Conservation (phyloP, 352 stramenopile genomes). For the Globisporangium paddicum region DNA sequence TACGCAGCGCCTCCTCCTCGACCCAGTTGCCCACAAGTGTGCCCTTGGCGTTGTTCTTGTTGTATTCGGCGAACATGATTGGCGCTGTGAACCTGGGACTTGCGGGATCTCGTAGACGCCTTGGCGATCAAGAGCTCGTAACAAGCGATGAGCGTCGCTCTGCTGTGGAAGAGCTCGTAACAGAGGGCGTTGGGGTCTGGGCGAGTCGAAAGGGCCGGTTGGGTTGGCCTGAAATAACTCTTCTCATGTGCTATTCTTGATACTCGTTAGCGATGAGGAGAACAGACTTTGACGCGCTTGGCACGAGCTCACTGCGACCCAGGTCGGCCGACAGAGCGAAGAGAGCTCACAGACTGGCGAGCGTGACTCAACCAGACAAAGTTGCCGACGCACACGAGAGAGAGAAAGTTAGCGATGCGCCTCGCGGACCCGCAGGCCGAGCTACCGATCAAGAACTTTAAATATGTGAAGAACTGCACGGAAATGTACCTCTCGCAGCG, state of each 20-base stretch:
- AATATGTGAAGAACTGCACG: slow-evolving; percentile 88
- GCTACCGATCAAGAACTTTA: slow-evolving; percentile 85
- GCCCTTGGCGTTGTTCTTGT: slow-evolving; percentile 78
- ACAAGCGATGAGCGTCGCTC: neutral
- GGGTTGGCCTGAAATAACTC: neutral
- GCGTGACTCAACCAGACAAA: too few species aligned
- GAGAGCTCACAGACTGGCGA: too few species aligned
- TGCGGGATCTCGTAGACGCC: neutral
- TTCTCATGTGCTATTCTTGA: neutral
- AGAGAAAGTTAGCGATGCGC: slow-evolving; percentile 18
- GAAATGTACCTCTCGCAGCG: slow-evolving; percentile 83
- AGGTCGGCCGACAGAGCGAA: too few species aligned
- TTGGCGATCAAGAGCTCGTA: neutral
- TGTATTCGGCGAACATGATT: slow-evolving; percentile 58
- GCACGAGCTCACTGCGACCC: neutral
- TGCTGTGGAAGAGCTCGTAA: neutral
- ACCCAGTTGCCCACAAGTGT: slow-evolving; percentile 83
- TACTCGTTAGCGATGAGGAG: neutral
- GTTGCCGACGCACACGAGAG: neutral
- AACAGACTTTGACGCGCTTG: neutral
- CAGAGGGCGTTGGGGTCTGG: neutral
- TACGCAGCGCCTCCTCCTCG: slow-evolving; percentile 68
- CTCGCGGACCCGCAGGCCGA: slow-evolving; percentile 72
- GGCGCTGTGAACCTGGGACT: too few species aligned
- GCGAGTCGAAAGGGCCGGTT: neutral